phyloP scores from a whole-genome alignment of 768 basidiomycete genomes.

The Gloeopeniophorella convolvens region DNA sequence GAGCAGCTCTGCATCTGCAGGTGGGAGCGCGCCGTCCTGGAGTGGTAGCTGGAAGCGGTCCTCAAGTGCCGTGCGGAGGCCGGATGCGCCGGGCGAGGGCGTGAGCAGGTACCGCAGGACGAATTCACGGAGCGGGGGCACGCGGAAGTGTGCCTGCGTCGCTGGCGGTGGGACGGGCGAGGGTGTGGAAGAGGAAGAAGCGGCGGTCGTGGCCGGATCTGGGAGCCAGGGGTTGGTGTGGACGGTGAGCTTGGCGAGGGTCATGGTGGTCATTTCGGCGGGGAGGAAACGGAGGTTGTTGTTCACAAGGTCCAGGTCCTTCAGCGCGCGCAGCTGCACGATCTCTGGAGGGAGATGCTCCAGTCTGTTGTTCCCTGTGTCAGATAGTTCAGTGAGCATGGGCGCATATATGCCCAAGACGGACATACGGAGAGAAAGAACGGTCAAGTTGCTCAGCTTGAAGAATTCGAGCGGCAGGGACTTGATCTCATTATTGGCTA shows the following conservation, averaged over 20 bases:
- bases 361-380: constrained; percentile 16
- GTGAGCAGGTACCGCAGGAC: constrained; percentile 18
- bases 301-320: constrained; percentile 17
- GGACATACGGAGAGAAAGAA: constrained; percentile 17
- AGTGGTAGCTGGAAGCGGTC: constrained; percentile 14
- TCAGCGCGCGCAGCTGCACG: constrained; percentile 12
- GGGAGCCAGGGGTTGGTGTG: constrained; percentile 19
- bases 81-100: neutral
- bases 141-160: constrained; percentile 2
- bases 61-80: constrained; percentile 9
- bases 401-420: neutral
- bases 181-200: neutral
- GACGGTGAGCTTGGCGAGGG: constrained; percentile 12
- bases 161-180: neutral
- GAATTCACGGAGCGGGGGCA: constrained; percentile 18
- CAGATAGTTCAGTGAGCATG: neutral
- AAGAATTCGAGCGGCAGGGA: constrained; percentile 17
- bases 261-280: constrained; percentile 17
- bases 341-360: constrained; percentile 16
- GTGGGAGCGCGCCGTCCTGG: constrained; percentile 13
- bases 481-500: constrained; percentile 17
- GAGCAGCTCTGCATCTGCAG: constrained; percentile 4
- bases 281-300: constrained; percentile 19
- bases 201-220: neutral
- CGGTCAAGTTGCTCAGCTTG: constrained; percentile 17